Base-by-base conservation (phyloP, 179 eudicot genomes). In the Gypsophila paniculata region DNA sequence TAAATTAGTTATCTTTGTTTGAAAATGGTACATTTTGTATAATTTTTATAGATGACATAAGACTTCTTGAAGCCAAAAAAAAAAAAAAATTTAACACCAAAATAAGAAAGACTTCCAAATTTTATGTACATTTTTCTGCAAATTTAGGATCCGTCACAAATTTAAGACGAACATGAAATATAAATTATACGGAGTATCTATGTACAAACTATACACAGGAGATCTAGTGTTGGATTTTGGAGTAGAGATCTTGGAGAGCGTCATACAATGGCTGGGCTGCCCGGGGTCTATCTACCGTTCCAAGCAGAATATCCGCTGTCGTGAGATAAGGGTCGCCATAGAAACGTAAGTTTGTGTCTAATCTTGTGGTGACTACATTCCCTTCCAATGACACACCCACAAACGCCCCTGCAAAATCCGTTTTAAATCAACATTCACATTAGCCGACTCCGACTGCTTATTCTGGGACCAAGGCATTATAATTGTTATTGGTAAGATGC, bases 251-350 rank as follows among this genome's bases (percentile, higher is more conserved):
- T 52, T 71, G 77, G 25, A 95, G 90, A 66, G 96, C 95, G 68
- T 72, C 72, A 79, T 95, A 95, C 78, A 95, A 79, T 19, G 95
- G 93, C 71, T 88, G 96, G 12, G 96, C 99, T 71, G 99, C 99
- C 82, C 82, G 90, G 14, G 98, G 99, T 63, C 91, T 87, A 22
- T 95, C 98, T 15, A 95, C 91, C 2, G 82, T 83, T 75, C 99
- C 99, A 32, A 88, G 88, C 78, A 95, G 85, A 65, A 95, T 90
- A 78, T 95, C 99, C 48, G 83, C 74, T 25, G 96, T 83, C 39
- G 99, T 91, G 36, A 95, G 88, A 75, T 95, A 95, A 23, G 99
- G 99, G 79, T 95, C 99, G 3, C 99, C 99, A 42, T 95, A 95
- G 76, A 95, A 95, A 17, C 80, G 85, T 36, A 95, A 80, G 74